A percentile compares a stretch with the other conserved stretches of the same genome.
phyloP scores from a whole-genome alignment of 1,284 basidiomycete species.

The Tetrapyrgos nigripes region DNA sequence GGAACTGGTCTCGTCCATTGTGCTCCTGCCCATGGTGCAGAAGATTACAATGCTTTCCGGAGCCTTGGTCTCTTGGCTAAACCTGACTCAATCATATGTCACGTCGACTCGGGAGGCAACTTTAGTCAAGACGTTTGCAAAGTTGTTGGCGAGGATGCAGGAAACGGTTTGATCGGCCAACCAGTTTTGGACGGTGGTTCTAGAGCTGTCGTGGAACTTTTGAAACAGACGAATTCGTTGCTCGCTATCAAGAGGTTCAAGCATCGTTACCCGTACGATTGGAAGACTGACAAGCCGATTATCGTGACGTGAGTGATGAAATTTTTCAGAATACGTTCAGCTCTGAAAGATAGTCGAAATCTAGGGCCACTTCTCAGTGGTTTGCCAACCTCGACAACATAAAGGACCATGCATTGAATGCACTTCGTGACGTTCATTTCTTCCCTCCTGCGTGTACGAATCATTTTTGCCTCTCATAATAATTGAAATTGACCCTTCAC shows the following conservation, averaged over 20 bases:
- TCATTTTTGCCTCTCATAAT: conserved; percentile 8
- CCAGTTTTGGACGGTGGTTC: conserved; percentile 79
- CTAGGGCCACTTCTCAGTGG: conserved; percentile 97
- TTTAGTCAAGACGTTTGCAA: conserved; percentile 67
- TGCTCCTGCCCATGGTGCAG: conserved; percentile 93
- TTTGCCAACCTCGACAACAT: conserved; percentile 92
- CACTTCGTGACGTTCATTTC: conserved; percentile 80
- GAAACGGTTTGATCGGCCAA: conserved; percentile 65
- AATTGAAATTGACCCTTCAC: neutral
- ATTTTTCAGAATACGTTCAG: conserved; percentile 1
- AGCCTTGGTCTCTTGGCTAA: conserved; percentile 48
- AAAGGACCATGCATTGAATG: conserved; percentile 77
- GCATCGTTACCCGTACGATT: conserved; percentile 97
- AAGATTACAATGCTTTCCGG: conserved; percentile 87
- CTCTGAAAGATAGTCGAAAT: conserved; percentile 1
- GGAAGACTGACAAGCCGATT: conserved; percentile 94
- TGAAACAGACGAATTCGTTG: conserved; percentile 66
- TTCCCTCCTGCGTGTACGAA: conserved; percentile 79
- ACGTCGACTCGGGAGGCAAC: conserved; percentile 84
- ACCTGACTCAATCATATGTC: conserved; percentile 62
- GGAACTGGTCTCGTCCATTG: conserved; percentile 98
- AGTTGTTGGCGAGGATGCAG: conserved; percentile 56
- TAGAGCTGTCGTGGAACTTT: conserved; percentile 66
- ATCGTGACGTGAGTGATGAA: conserved; percentile 85
- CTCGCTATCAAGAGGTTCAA: conserved; percentile 76